Percentiles rank a stretch among this genome's conserved stretches.
phyloP scores from a whole-genome alignment of 2,329 filamentous ascomycete genomes.

The Parafenestella ontariensis region DNA sequence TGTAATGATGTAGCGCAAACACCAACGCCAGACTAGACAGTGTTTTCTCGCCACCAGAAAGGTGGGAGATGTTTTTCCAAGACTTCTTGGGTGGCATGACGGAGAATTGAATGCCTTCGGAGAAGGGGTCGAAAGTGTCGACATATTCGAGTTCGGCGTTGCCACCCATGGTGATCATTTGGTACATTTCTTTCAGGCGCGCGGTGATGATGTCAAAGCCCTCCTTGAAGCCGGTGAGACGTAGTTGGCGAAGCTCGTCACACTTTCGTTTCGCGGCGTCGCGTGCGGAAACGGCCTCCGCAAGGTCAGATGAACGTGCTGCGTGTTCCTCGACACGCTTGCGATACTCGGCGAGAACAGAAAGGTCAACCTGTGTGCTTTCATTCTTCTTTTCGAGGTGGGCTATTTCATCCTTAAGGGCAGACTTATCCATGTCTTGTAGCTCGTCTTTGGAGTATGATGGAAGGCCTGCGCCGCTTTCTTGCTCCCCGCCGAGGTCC shows the following conservation, averaged over 20 bases:
- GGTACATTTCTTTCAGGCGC: slow-evolving; percentile 98
- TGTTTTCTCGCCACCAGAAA: slow-evolving; percentile 97
- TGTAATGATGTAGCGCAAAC: slow-evolving; percentile 98
- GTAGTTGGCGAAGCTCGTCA: slow-evolving; percentile 87
- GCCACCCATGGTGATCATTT: slow-evolving; percentile 99
- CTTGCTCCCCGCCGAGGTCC: slow-evolving; percentile 65
- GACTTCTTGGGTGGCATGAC: slow-evolving; percentile 99
- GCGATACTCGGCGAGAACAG: slow-evolving; percentile 87
- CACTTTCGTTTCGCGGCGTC: slow-evolving; percentile 91
- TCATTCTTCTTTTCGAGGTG: slow-evolving; percentile 77
- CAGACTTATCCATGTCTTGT: slow-evolving; percentile 67
- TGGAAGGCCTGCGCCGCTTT: slow-evolving; percentile 63
- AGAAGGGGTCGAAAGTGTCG: slow-evolving; percentile 94
- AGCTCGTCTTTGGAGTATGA: slow-evolving; percentile 78
- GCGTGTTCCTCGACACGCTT: slow-evolving; percentile 84
- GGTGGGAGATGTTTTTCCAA: slow-evolving; percentile 98
- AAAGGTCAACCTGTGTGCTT: slow-evolving; percentile 83
- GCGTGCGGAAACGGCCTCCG: slow-evolving; percentile 75
- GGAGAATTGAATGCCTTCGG: slow-evolving; percentile 93
- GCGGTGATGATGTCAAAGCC: slow-evolving; percentile 94
- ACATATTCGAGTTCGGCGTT: slow-evolving; percentile 98
- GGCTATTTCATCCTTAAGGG: slow-evolving; percentile 69
- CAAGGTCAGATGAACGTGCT: slow-evolving; percentile 81
- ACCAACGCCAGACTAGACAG: slow-evolving; percentile 90
- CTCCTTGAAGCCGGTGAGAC: slow-evolving; percentile 97